Base-by-base conservation (phyloP, 2,329 filamentous ascomycete genomes). In the Cladophialophora exuberans region DNA sequence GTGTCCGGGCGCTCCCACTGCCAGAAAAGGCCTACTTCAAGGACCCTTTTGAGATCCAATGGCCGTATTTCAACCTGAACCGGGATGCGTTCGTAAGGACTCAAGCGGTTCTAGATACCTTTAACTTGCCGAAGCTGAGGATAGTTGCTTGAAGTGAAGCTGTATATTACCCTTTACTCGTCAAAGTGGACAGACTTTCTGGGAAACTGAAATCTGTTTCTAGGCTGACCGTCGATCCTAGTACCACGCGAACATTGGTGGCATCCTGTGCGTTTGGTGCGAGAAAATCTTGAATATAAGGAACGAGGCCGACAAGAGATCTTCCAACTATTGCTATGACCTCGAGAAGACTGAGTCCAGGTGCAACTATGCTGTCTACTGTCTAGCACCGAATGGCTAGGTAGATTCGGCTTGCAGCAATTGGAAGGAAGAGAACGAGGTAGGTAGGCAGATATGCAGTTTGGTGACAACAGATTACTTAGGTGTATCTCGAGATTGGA, bases 41-140 rank as follows among this genome's bases (percentile, higher is more conserved):
- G 11, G 33, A 44, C 17, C 13, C 38, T 4, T 52, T 31, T 31
- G 39, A 44, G 36, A 44, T 44, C 38, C 9, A 22, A 17, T 44
- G 48, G 48, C 28, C 48, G 4, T 43, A 31, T 30, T 52, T 30
- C 38, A 52, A 52, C 22, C 4, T 5, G 48, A 52, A 52, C 11
- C 35, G 39, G 33, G 48, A 52, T 17, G 48, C 48, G 17, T 52
- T 52, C 17, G 17, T 22, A n/a, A 11, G 36, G 23, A 30, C 11
- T 42, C 48, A 44, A 44, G 22, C 11, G 38, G 11, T 52, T 22
- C 48, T 52, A 6, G 48, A 52, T 26, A n/a, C 35, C 11, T 52
- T 38, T 17, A 22, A 33, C 48, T 52, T 52, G 22, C 48, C 48
- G 18, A 52, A 52, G 22, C 5, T 52, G 18, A 42, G 39, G 48